Evolutionary conservation across 176 grass and related monocot species (phyloP), one percentile per base, ranked within the genome.

Genomic region (Cenchrus fungigraminus): DNA sequence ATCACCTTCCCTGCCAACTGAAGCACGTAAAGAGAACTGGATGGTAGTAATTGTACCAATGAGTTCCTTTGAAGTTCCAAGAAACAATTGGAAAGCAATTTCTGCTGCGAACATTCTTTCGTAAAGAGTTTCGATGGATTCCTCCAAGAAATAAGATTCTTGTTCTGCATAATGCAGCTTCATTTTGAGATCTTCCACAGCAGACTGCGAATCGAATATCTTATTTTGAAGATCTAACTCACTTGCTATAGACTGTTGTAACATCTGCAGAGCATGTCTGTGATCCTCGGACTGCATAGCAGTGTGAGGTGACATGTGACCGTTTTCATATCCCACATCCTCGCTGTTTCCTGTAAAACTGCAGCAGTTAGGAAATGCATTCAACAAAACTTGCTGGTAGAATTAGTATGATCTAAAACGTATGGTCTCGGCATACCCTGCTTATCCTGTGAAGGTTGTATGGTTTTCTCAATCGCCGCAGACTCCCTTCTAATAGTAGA

Each of bases 201-300:
- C n/a, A 68, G 55, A 86, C 64, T 53, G 87, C 9, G 79, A 82
- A 81, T 93, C 87, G 2, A 60, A 66, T 45, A 95, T 79, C 78
- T 90, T 79, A 14, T 84, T 87, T 78, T 89, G 84, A 65, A 97
- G 79, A 61, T 93, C 91, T 46, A 95, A 62, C 42, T 93, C 91
- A 65, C 82, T 86, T 71, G 92, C 92, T 47, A 95, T 88, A 1
- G 92, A 97, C 72, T 95, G 90, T 5, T 97, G 82, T 44, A 97
- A 70, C 92, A 91, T 90, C 73, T 97, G 88, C 42, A 95, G 79
- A 42, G 88, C 32, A 65, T 88, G 83, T 78, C 91, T 89, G 51
- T 93, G 83, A 47, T 74, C 84, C 29, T 86, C 84, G 32, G 54
- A 32, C 37, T 92, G 92, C 17, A 89, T 73, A 45, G 74, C 64